These are phyloP conservation scores for Casuarina equisetifolia DNA, from an alignment of 306 rosid genomes.

Conservation along the genomic window DNA sequence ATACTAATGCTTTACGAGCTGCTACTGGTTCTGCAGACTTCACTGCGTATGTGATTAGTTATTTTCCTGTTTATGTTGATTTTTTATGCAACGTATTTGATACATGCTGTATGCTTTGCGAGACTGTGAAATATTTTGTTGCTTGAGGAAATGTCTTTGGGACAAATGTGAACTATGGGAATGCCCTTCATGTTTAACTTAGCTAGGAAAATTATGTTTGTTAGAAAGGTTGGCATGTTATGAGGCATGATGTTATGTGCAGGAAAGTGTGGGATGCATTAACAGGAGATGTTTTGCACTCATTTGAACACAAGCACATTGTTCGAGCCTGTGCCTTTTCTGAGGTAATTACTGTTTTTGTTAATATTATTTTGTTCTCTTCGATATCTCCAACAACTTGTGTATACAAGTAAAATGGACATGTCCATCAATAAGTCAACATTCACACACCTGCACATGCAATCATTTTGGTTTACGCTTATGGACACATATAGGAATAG, in stretches of 20 bases:
- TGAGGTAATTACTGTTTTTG: slow-evolving; percentile 50
- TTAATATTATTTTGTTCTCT: not conserved
- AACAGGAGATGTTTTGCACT: slow-evolving; percentile 85
- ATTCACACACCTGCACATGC: not conserved
- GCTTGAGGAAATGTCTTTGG: not conserved
- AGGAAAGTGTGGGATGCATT: slow-evolving; percentile 99
- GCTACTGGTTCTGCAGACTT: slow-evolving; percentile 98
- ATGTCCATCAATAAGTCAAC: not conserved
- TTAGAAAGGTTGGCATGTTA: slow-evolving; percentile 11
- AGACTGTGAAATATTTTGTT: not conserved
- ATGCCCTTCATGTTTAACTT: not conserved
- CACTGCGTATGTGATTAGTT: slow-evolving; percentile 60
- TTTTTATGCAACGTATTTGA: not conserved
- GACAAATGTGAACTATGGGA: not conserved
- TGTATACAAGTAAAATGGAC: not conserved
- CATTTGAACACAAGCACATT: slow-evolving; percentile 98
- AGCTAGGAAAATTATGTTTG: not conserved
- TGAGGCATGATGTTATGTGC: slow-evolving; percentile 35
- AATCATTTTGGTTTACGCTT: not conserved
- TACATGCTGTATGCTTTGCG: slow-evolving; percentile 1
- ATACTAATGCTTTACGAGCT: slow-evolving; percentile 88
- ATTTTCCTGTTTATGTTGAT: slow-evolving; percentile 5
- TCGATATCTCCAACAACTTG: not conserved
- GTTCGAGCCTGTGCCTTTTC: slow-evolving; percentile 95
- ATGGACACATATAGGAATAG: not conserved